Conservation (phyloP, 768 basidiomycete genomes). For the Pulveroboletus sp. region DNA sequence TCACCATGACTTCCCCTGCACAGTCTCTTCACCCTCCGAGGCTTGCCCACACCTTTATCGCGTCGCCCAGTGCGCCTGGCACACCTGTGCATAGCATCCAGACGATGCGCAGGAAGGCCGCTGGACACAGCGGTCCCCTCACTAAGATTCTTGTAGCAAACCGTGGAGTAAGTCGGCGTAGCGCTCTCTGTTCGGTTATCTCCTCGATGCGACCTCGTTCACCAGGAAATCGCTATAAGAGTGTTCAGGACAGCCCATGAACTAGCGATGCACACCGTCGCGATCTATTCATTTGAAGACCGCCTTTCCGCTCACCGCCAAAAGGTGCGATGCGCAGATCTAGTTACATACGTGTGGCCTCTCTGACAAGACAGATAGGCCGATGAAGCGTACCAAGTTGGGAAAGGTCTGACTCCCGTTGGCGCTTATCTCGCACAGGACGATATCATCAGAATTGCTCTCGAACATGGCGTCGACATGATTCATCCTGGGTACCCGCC, state of each 20-base stretch:
- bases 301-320: slow-evolving; percentile 95
- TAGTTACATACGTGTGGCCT: slow-evolving; percentile 26
- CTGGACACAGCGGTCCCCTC: slow-evolving; percentile 84
- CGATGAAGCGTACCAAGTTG: slow-evolving; percentile 98
- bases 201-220: slow-evolving; percentile 5
- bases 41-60: slow-evolving; percentile 66
- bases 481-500: slow-evolving; percentile 86
- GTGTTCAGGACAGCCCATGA: slow-evolving; percentile 99
- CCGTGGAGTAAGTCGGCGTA: slow-evolving; percentile 64
- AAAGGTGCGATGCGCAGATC: slow-evolving; percentile 59
- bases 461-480: slow-evolving; percentile 99
- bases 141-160: slow-evolving; percentile 93
- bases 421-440: slow-evolving; percentile 97
- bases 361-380: slow-evolving; percentile 47
- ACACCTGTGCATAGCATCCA: slow-evolving; percentile 89
- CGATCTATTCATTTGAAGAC: slow-evolving; percentile 97
- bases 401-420: slow-evolving; percentile 93
- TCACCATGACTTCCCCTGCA: slow-evolving; percentile 27
- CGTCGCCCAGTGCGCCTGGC: slow-evolving; percentile 71
- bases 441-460: slow-evolving; percentile 92
- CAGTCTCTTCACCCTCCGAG: slow-evolving; percentile 63
- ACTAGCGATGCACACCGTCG: slow-evolving; percentile 98
- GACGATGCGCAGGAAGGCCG: slow-evolving; percentile 85
- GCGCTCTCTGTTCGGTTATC: slow-evolving; percentile 5
- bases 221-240: slow-evolving; percentile 96